Conservation (phyloP, 2,329 filamentous ascomycete genomes). For the Westerdykella sp. region DNA sequence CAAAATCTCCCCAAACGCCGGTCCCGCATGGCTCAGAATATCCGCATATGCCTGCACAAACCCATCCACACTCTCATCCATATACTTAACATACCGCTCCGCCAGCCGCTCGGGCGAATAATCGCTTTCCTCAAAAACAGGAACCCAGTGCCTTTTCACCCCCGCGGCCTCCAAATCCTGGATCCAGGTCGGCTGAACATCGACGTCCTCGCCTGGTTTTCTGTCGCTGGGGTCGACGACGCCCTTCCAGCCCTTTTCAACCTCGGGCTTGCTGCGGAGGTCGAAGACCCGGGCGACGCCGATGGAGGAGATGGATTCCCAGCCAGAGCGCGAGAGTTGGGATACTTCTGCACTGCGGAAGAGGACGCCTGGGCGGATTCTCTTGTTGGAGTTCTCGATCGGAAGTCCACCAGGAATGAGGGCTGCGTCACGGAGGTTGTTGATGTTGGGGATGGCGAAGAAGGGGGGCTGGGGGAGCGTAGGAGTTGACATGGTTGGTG, state of each 20-base stretch:
- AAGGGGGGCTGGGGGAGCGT: constrained; percentile 28
- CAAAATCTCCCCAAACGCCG: constrained; percentile 55
- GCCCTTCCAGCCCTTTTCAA: constrained; percentile 38
- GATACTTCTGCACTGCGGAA: constrained; percentile 64
- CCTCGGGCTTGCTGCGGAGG: constrained; percentile 57
- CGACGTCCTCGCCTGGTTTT: constrained; percentile 29
- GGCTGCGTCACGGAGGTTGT: constrained; percentile 33
- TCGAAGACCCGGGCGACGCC: constrained; percentile 64
- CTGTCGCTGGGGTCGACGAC: constrained; percentile 6
- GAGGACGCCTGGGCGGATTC: constrained; percentile 49
- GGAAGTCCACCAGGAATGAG: constrained; percentile 14
- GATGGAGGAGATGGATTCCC: constrained; percentile 36
- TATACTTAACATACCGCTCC: constrained; percentile 55
- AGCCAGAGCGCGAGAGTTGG: constrained; percentile 16
- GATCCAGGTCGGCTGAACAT: constrained; percentile 27
- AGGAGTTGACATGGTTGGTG: not conserved
- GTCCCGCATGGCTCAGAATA: constrained; percentile 52
- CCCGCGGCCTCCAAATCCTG: constrained; percentile 31
- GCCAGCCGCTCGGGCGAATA: constrained; percentile 60
- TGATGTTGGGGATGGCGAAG: constrained; percentile 26
- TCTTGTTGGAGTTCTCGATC: constrained; percentile 11
- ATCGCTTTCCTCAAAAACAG: constrained; percentile 58
- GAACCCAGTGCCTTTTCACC: constrained; percentile 51
- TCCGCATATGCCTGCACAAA: constrained; percentile 59
- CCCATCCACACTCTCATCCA: constrained; percentile 44